These are phyloP conservation scores for Pestalotiopsis sp. DNA, from an alignment of 2,329 filamentous ascomycete genomes.

Conservation along the genomic window DNA sequence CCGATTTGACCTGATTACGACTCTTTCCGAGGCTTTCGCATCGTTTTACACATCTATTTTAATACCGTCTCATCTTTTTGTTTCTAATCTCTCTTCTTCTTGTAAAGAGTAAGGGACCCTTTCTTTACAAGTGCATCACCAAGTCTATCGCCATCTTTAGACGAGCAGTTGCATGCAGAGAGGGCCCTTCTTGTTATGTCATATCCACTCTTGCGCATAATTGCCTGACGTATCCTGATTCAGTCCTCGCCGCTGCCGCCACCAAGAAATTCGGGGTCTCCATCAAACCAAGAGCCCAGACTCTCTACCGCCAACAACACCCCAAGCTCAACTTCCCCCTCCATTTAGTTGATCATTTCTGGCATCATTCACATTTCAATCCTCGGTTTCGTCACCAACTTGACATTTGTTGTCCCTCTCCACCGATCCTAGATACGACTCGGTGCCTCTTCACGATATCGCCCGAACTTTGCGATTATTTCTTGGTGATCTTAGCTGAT, in stretches of 20 bases:
- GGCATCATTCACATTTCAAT: constrained; percentile 1
- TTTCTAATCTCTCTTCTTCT: not conserved
- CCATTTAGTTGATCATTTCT: constrained; percentile 6
- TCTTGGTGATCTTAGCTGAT: constrained; percentile 17
- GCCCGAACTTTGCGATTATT: not conserved
- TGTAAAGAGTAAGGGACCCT: not conserved
- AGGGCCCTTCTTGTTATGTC: constrained; percentile 10
- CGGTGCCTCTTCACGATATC: not conserved
- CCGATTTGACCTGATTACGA: not conserved
- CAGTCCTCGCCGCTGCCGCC: constrained; percentile 11
- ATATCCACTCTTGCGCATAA: constrained; percentile 8
- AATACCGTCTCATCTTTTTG: not conserved
- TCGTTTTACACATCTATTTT: constrained; percentile 5
- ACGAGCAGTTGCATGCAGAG: not conserved
- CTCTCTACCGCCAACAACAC: constrained; percentile 6
- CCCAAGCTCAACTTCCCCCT: constrained; percentile 8
- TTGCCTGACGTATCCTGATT: constrained; percentile 16
- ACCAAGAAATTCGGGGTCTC: constrained; percentile 11
- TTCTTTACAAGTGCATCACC: not conserved
- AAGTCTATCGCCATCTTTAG: not conserved
- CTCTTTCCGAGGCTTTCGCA: not conserved
- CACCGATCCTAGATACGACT: not conserved
- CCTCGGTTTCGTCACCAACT: not conserved
- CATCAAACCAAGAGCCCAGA: constrained; percentile 9
- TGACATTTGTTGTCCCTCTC: not conserved